phyloP scores from a whole-genome alignment of 73 alveolate genomes.

The Paramecium biaurelia region DNA sequence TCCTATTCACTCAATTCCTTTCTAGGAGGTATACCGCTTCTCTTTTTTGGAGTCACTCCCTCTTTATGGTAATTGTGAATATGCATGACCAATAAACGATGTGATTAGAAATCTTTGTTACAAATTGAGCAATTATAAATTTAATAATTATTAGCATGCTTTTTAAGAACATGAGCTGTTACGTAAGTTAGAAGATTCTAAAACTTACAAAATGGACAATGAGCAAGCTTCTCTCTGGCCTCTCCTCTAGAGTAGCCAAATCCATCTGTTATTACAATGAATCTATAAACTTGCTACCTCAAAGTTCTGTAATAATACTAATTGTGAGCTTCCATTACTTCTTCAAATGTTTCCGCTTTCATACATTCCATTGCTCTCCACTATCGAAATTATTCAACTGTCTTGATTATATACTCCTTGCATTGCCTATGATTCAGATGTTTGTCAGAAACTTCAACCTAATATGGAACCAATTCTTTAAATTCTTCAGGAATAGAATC shows the following conservation, averaged over 20 bases:
- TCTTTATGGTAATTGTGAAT: not conserved
- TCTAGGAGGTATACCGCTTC: not conserved
- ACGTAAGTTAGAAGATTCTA: not conserved
- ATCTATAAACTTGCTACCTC: not conserved
- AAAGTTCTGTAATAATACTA: not conserved
- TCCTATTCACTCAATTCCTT: not conserved
- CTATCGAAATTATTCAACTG: not conserved
- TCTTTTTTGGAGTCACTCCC: not conserved
- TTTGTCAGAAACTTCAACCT: not conserved
- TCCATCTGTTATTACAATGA: conserved; percentile 4
- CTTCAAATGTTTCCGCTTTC: not conserved
- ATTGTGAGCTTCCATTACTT: not conserved
- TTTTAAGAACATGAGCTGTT: conserved; percentile 32
- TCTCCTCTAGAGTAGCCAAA: not conserved
- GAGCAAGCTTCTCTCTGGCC: conserved; percentile 3
- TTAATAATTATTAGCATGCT: conserved; percentile 47
- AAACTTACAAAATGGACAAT: conserved; percentile 31
- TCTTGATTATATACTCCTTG: not conserved
- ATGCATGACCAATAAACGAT: not conserved
- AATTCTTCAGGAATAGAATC: not conserved
- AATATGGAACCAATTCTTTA: not conserved
- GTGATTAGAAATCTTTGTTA: conserved; percentile 34
- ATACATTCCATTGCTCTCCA: not conserved
- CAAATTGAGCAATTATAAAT: conserved; percentile 10
- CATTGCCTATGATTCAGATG: not conserved